phyloP scores from a whole-genome alignment of 495 filamentous ascomycete genomes.

The Saxophila tyrrhenica region DNA sequence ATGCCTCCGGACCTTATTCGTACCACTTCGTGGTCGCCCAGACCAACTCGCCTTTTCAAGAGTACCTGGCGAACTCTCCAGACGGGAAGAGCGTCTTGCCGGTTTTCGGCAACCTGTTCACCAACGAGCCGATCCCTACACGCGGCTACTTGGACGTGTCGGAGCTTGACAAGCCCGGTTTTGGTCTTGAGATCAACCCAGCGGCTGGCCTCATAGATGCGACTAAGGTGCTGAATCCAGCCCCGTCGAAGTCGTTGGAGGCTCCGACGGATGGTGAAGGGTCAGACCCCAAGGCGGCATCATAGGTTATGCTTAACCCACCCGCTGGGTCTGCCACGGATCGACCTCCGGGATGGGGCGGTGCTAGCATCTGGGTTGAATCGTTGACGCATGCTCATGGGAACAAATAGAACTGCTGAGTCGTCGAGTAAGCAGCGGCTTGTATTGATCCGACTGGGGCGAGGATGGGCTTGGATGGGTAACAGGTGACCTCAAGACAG shows the following conservation, averaged over 20 bases:
- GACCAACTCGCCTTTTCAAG: conserved; percentile 83
- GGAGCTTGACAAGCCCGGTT: conserved; percentile 78
- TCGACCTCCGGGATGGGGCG: neutral
- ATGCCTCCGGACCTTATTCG: conserved; percentile 83
- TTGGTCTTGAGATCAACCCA: conserved; percentile 78
- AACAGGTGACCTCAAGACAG: neutral
- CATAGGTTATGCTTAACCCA: neutral
- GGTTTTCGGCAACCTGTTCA: conserved; percentile 82
- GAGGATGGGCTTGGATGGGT: neutral
- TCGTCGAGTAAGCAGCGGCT: neutral
- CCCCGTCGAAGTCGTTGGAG: conserved; percentile 49
- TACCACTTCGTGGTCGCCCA: conserved; percentile 92
- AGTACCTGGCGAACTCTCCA: conserved; percentile 84
- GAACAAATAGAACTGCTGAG: no score
- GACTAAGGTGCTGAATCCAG: conserved; percentile 51
- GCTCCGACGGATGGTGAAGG: conserved; percentile 7
- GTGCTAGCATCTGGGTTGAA: neutral
- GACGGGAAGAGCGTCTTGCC: conserved; percentile 80
- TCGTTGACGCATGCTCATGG: no score
- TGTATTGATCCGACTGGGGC: neutral
- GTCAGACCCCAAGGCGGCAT: neutral
- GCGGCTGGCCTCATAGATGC: conserved; percentile 67
- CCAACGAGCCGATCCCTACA: conserved; percentile 79
- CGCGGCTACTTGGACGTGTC: conserved; percentile 69
- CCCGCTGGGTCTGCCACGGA: neutral